Conservation (phyloP, 1,284 basidiomycete species). For the Cryptococcus amylolentus region DNA sequence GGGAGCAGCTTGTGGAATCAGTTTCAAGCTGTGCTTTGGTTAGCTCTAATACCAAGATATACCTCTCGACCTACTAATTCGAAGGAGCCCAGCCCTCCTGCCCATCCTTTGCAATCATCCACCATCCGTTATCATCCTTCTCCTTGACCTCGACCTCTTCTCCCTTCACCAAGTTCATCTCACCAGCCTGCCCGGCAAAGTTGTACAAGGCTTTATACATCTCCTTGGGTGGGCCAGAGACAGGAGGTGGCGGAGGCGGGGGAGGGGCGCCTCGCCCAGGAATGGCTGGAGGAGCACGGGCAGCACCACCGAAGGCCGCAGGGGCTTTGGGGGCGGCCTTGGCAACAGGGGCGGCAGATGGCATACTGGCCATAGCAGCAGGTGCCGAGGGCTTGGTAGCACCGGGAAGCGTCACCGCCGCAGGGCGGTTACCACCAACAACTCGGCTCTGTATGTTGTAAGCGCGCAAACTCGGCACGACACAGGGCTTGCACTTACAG, state of each 20-base stretch:
- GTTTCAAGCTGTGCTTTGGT: slow-evolving; percentile 6
- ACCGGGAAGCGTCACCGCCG: slow-evolving; percentile 43
- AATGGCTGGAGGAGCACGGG: slow-evolving; percentile 47
- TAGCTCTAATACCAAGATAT: neutral
- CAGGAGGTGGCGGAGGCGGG: slow-evolving; percentile 56
- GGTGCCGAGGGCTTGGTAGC: slow-evolving; percentile 49
- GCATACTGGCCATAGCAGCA: slow-evolving; percentile 27
- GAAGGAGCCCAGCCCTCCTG: slow-evolving; percentile 92
- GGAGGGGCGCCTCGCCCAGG: slow-evolving; percentile 52
- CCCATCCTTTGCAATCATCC: slow-evolving; percentile 84
- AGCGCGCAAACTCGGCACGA: neutral
- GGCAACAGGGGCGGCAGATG: slow-evolving; percentile 23
- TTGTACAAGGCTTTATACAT: slow-evolving; percentile 82
- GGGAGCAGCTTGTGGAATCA: slow-evolving; percentile 52
- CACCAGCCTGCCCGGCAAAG: slow-evolving; percentile 86
- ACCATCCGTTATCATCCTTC: slow-evolving; percentile 94
- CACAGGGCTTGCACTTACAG: slow-evolving; percentile 9
- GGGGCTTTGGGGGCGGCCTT: slow-evolving; percentile 23
- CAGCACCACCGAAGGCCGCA: slow-evolving; percentile 22
- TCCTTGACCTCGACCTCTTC: slow-evolving; percentile 88
- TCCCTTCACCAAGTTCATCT: slow-evolving; percentile 85
- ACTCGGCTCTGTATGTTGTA: neutral
- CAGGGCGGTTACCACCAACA: slow-evolving; percentile 23
- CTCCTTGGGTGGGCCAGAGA: slow-evolving; percentile 65
- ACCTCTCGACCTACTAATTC: slow-evolving; percentile 62